These are phyloP conservation scores for Penicillium sp. DNA, from an alignment of 2,329 filamentous ascomycete genomes.

Conservation along the genomic window DNA sequence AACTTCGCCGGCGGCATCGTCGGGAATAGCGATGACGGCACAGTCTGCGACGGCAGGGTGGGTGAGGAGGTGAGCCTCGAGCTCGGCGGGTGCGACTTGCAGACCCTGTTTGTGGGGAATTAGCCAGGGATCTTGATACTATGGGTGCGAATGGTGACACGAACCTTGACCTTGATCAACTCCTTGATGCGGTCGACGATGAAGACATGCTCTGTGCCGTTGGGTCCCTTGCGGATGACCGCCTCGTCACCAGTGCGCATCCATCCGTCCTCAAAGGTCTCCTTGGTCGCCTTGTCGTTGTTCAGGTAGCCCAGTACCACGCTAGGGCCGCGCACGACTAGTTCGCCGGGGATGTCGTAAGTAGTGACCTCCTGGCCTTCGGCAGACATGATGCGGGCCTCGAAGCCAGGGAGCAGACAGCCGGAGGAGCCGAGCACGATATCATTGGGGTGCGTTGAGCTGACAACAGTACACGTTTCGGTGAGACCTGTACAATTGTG, in stretches of 20 bases:
- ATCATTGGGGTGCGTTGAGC: slow-evolving; percentile 59
- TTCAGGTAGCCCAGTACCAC: slow-evolving; percentile 83
- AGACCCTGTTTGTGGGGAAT: slow-evolving; percentile 57
- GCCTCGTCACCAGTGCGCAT: slow-evolving; percentile 86
- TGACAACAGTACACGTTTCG: slow-evolving; percentile 73
- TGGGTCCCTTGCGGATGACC: slow-evolving; percentile 63
- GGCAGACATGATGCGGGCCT: slow-evolving; percentile 66
- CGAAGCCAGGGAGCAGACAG: slow-evolving; percentile 65
- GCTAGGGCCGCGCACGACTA: slow-evolving; percentile 75
- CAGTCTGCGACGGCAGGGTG: slow-evolving; percentile 76
- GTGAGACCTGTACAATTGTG: slow-evolving; percentile 64
- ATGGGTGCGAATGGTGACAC: slow-evolving; percentile 7
- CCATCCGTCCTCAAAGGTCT: slow-evolving; percentile 80
- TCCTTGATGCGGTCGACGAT: slow-evolving; percentile 83
- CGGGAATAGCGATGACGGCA: slow-evolving; percentile 74
- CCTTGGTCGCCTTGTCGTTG: slow-evolving; percentile 78
- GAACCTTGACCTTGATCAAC: slow-evolving; percentile 75
- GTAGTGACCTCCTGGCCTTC: slow-evolving; percentile 71
- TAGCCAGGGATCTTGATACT: slow-evolving; percentile 1
- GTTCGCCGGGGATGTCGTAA: slow-evolving; percentile 76
- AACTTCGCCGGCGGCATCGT: slow-evolving; percentile 62
- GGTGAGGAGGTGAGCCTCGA: slow-evolving; percentile 76
- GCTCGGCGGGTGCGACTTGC: slow-evolving; percentile 81
- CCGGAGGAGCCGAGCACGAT: slow-evolving; percentile 73
- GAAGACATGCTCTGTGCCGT: slow-evolving; percentile 77